These are phyloP conservation scores for Apiospora phragmitis DNA, from an alignment of 2,329 filamentous ascomycete genomes.

Conservation along the genomic window DNA sequence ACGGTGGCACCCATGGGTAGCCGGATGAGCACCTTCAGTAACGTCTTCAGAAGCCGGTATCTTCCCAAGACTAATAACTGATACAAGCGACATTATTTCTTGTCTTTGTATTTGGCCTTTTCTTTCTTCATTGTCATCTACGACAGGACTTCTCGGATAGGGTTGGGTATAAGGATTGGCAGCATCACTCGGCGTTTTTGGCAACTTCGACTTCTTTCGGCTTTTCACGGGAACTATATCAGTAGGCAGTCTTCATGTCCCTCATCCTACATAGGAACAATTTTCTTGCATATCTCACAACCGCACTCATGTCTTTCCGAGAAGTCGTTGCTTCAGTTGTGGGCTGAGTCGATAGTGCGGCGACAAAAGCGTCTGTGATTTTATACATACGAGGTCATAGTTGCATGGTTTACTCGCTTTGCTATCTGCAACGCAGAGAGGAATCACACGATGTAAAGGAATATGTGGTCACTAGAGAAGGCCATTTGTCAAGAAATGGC, in stretches of 20 bases:
- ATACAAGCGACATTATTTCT: not conserved
- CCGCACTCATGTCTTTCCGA: not conserved
- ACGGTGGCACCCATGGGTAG: slow-evolving; percentile 56
- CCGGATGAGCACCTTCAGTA: slow-evolving; percentile 68
- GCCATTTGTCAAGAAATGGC: not conserved
- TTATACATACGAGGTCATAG: not conserved
- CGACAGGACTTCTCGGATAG: not conserved
- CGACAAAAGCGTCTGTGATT: not conserved
- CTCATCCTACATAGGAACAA: not conserved
- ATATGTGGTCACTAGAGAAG: not conserved
- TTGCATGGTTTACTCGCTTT: not conserved
- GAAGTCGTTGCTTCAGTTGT: not conserved
- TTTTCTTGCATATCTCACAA: not conserved
- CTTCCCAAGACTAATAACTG: slow-evolving; percentile 34
- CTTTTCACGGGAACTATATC: not conserved
- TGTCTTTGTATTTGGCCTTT: not conserved
- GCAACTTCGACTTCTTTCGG: not conserved
- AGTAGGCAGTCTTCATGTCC: not conserved
- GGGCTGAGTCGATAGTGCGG: not conserved
- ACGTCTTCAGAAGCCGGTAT: slow-evolving; percentile 65
- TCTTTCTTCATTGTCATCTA: not conserved
- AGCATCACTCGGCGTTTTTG: not conserved
- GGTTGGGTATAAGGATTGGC: not conserved
- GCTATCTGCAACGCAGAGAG: not conserved
- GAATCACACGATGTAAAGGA: not conserved